These are phyloP conservation scores for Lactarius hengduanensis DNA, from an alignment of 768 basidiomycete genomes.

Conservation along the genomic window DNA sequence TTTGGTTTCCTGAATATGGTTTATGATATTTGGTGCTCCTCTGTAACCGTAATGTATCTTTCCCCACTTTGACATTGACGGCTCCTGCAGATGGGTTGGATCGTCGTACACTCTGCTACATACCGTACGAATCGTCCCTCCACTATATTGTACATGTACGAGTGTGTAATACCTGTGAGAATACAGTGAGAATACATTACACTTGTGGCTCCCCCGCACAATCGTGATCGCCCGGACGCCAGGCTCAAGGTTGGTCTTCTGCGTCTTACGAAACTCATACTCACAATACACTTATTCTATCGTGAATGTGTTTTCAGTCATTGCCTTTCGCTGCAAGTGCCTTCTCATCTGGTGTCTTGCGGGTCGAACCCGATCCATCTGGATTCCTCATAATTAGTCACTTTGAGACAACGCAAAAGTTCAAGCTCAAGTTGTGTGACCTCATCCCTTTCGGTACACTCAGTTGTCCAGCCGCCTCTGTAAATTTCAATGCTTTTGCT, in stretches of 20 bases:
- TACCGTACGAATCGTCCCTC: slow-evolving; percentile 7
- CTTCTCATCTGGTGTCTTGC: slow-evolving; percentile 35
- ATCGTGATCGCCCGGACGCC: background rate
- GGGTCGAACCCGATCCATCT: slow-evolving; percentile 27
- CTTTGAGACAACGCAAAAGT: slow-evolving; percentile 65
- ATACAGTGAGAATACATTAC: background rate
- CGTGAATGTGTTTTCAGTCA: slow-evolving; percentile 56
- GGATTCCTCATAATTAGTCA: slow-evolving; percentile 47
- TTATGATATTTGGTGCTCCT: slow-evolving; percentile 22
- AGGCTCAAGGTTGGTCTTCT: too few relatives aligned
- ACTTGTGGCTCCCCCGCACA: background rate
- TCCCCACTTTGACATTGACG: slow-evolving; percentile 6
- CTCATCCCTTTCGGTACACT: slow-evolving; percentile 37
- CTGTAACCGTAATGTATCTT: slow-evolving; percentile 25
- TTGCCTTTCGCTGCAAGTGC: slow-evolving; percentile 48
- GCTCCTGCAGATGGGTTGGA: slow-evolving; percentile 4
- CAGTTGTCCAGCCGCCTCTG: slow-evolving; percentile 51
- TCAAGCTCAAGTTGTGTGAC: slow-evolving; percentile 68
- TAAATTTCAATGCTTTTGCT: slow-evolving; percentile 57
- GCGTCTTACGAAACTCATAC: background rate
- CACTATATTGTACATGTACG: slow-evolving; percentile 12
- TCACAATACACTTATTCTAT: slow-evolving; percentile 1
- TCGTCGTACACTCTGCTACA: slow-evolving; percentile 7
- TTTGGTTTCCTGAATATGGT: slow-evolving; percentile 17
- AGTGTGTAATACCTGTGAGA: background rate